Conservation (phyloP, 139 green algal species). For the Mychonastes homosphaera region DNA sequence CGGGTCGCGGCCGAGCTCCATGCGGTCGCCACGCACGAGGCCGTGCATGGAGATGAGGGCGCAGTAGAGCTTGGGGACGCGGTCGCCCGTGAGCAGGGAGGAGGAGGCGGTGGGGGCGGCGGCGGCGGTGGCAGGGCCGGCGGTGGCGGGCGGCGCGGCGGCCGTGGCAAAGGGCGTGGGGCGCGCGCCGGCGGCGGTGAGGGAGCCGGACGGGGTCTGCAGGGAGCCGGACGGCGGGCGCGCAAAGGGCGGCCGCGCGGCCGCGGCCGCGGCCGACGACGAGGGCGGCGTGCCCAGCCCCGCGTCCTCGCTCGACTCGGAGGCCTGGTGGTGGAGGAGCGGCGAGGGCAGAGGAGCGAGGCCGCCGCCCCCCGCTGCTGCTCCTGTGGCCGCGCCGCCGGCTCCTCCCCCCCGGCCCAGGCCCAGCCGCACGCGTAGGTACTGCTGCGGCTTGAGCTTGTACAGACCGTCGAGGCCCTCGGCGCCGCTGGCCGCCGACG, state of each 20-base stretch:
- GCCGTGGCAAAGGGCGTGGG: neutral
- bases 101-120: neutral
- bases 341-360: too few relatives aligned
- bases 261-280: neutral
- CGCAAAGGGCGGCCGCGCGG: neutral
- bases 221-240: neutral
- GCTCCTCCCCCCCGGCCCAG: too few relatives aligned
- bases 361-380: too few relatives aligned
- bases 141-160: neutral
- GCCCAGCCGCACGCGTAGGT: too few relatives aligned
- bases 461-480: too few relatives aligned
- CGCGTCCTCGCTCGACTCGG: slow-evolving; percentile 17
- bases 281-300: slow-evolving; percentile 2
- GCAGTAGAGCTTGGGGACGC: slow-evolving; percentile 59
- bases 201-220: neutral
- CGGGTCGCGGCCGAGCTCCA: slow-evolving; percentile 86
- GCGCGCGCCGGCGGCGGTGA: neutral
- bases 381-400: too few relatives aligned
- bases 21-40: slow-evolving; percentile 73
- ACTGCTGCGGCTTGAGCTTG: too few relatives aligned
- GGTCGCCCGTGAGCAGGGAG: slow-evolving; percentile 1
- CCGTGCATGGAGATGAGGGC: slow-evolving; percentile 82
- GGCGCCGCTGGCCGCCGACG: too few relatives aligned
- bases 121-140: neutral
- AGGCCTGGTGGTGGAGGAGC: slow-evolving; percentile 7